A percentile compares a stretch with the other conserved stretches of the same genome.
phyloP scores from a whole-genome alignment of 345 rosid genomes.

The Populus nigra region DNA sequence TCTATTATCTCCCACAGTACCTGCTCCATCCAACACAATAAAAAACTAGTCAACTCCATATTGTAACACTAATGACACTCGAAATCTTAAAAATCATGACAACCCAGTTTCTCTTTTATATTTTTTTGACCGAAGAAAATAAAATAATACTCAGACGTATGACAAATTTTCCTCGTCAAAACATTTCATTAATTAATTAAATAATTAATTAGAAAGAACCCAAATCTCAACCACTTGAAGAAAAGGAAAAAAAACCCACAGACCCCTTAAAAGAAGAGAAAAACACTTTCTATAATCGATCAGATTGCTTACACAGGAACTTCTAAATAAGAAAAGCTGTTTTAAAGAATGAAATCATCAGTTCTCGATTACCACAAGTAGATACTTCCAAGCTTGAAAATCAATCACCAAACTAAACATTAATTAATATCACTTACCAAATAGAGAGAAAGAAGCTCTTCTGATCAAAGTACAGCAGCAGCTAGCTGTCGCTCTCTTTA shows the following conservation, averaged over 20 bases:
- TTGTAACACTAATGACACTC: neutral
- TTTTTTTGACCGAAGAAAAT: neutral
- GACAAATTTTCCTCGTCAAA: neutral
- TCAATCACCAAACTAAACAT: neutral
- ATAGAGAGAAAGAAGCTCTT: neutral
- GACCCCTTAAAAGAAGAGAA: neutral
- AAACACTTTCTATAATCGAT: neutral
- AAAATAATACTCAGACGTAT: neutral
- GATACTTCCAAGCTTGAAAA: neutral
- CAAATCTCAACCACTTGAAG: neutral
- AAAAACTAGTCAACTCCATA: neutral
- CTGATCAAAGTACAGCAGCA: neutral
- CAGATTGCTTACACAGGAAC: neutral
- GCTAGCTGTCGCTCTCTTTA: neutral
- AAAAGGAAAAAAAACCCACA: neutral
- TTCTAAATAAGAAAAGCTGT: neutral
- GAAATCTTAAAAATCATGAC: neutral
- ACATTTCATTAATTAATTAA: neutral
- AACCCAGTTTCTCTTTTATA: neutral
- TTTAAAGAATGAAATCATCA: neutral
- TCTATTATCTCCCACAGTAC: conserved; percentile 24
- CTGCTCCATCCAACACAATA: conserved; percentile 37
- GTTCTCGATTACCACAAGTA: neutral
- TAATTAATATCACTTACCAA: neutral
- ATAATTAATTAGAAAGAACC: neutral